Evolutionary conservation across 78 protist genomes (phyloP).

Genomic region (Guillardia theta): DNA sequence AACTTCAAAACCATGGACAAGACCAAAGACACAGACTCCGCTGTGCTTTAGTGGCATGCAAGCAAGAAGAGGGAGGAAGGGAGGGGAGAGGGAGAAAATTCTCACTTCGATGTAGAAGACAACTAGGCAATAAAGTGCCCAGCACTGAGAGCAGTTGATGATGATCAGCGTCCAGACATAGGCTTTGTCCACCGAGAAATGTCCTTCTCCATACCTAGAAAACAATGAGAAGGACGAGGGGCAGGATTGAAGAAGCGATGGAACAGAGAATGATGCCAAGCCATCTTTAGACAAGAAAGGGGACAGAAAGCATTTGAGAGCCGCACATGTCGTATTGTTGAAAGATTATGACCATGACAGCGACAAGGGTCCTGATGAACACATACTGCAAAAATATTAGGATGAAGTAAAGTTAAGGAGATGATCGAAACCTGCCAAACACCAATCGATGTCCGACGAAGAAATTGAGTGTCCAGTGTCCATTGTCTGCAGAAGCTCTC

Average conservation of each 20-base stretch:
- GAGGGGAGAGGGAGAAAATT: background rate
- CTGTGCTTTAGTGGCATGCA: too few species aligned
- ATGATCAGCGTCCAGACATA: background rate
- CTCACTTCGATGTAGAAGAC: background rate
- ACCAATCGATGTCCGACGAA: too few species aligned
- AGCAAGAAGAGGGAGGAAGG: background rate
- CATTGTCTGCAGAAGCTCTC: too few species aligned
- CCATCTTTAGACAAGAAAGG: too few species aligned
- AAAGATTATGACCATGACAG: background rate
- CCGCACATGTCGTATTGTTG: background rate
- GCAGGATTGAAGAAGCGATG: background rate
- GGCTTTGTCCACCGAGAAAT: background rate
- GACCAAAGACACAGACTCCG: too few species aligned
- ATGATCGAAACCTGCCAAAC: too few species aligned
- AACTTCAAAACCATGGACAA: too few species aligned
- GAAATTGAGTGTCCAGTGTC: too few species aligned
- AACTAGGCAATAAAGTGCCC: background rate
- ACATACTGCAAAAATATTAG: background rate
- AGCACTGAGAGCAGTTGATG: background rate
- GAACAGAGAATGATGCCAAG: background rate
- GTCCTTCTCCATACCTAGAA: background rate
- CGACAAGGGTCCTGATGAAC: background rate
- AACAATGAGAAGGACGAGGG: background rate
- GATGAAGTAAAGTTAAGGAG: too few species aligned
- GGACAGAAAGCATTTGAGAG: background rate